Evolutionary conservation across 192 early-diverging fungal genomes (phyloP).

Genomic region (Coemansia guatemalensis): DNA sequence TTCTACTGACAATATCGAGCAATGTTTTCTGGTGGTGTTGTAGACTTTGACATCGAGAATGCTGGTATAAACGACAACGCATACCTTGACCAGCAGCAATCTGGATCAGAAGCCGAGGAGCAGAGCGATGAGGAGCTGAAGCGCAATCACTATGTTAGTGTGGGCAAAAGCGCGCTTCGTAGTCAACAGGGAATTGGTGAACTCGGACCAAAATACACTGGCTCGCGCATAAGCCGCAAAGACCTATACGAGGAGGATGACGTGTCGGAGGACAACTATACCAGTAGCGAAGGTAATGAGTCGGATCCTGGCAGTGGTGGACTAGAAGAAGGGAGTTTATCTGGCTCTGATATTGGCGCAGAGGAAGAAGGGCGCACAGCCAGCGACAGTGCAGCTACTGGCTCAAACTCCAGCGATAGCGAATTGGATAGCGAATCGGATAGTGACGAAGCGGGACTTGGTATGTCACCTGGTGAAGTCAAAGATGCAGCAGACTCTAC

Average conservation of each 20-base stretch:
- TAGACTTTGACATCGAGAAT: slow-evolving; percentile 75
- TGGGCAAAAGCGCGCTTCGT: slow-evolving; percentile 71
- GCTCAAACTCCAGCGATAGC: slow-evolving; percentile 15
- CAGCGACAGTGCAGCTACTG: slow-evolving; percentile 23
- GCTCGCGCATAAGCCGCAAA: slow-evolving; percentile 66
- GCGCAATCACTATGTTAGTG: slow-evolving; percentile 67
- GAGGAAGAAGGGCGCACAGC: slow-evolving; percentile 11
- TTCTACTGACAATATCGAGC: background rate
- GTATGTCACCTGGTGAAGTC: slow-evolving; percentile 26
- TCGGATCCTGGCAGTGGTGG: slow-evolving; percentile 40
- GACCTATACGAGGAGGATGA: slow-evolving; percentile 56
- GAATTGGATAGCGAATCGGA: slow-evolving; percentile 18
- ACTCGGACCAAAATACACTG: slow-evolving; percentile 73
- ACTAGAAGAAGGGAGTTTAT: slow-evolving; percentile 21
- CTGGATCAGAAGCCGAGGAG: slow-evolving; percentile 54
- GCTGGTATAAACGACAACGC: slow-evolving; percentile 54
- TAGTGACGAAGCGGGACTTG: slow-evolving; percentile 21
- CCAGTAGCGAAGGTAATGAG: slow-evolving; percentile 9
- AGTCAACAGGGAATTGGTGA: slow-evolving; percentile 59
- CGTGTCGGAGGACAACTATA: slow-evolving; percentile 29
- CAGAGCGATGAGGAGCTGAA: slow-evolving; percentile 51
- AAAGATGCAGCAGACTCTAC: slow-evolving; percentile 40
- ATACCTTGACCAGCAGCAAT: slow-evolving; percentile 40
- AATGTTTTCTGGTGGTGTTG: background rate
- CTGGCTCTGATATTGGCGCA: slow-evolving; percentile 41